Percentiles rank a stretch among this genome's conserved stretches.
Conservation (phyloP, 352 stramenopile species). For the Pythium folliculosum region DNA sequence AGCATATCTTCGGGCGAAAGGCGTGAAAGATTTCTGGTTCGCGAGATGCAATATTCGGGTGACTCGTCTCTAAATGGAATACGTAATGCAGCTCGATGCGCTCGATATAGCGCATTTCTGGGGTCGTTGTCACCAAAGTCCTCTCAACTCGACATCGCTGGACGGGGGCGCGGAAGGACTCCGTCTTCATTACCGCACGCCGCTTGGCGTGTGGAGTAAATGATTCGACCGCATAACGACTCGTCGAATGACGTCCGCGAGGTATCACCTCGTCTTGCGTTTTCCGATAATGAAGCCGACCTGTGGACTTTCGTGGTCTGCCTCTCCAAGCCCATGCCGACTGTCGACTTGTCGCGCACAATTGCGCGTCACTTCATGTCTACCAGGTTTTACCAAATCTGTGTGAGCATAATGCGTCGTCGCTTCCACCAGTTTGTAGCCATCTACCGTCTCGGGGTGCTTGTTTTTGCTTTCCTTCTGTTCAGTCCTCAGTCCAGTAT, state of each 20-base stretch:
- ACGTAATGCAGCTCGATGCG: too few relatives aligned
- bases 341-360: conserved; percentile 10
- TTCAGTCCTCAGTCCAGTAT: neutral
- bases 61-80: too few relatives aligned
- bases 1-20: too few relatives aligned
- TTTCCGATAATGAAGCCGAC: neutral
- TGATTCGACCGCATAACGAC: neutral
- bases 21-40: too few relatives aligned
- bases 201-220: neutral
- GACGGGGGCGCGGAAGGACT: too few relatives aligned
- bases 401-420: neutral
- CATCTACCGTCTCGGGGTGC: conserved; percentile 12
- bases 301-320: neutral
- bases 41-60: too few relatives aligned
- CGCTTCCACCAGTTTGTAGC: conserved; percentile 12
- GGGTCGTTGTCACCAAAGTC: neutral
- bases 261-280: neutral
- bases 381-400: neutral
- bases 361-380: neutral
- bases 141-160: too few relatives aligned
- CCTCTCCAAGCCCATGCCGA: neutral
- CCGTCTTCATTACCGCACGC: neutral
- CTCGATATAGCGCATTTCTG: too few relatives aligned
- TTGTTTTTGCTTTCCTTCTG: neutral
- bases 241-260: neutral